Base-by-base conservation (phyloP, 2,329 filamentous ascomycete genomes). In the Hymenoscyphus scutula region DNA sequence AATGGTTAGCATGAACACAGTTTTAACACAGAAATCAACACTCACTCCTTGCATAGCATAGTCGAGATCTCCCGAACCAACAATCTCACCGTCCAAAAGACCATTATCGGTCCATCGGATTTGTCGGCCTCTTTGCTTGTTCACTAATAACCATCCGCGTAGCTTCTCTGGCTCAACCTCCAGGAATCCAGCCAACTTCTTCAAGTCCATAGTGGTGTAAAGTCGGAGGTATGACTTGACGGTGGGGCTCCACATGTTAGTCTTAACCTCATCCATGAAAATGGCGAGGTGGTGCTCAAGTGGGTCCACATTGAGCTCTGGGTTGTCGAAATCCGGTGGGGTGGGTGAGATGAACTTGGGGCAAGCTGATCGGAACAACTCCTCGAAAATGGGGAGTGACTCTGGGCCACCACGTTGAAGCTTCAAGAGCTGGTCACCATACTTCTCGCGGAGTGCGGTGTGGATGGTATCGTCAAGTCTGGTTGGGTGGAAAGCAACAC, bases 201-300 rank as follows among this genome's bases (percentile, higher is more conserved):
- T 95, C 67, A 99, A 84, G 74, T 99, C 95, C 94, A 99, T 98
- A 71, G 95, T 99, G 54, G 95, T 98, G 87, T 99, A 99, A 62
- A 99, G 89, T 77, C 96, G 95, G 70, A 99, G 87, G 83, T 99
- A 99, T 66, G 93, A 97, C 84, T 96, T 97, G 77, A 99, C 90
- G 54, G 93, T 97, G 53, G 95, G 95, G 77, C 91, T 94, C 88
- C 88, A 96, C 86, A 99, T 95, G 80, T 96, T 98, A 80, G 92
- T 97, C 87, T 96, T 97, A 78, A 99, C 94, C 82, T 99, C 95
- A 72, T 97, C 93, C 94, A 99, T 98, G 84, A 99, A 99, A 80
- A 99, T 90, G 73, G 90, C 84, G 68, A 97, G 87, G 80, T 99
- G 94, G 83, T 99, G 95, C 81, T 99, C 94, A 69, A 97, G 87